Conservation (phyloP, 768 basidiomycete genomes). For the Daedaleopsis sinensis region DNA sequence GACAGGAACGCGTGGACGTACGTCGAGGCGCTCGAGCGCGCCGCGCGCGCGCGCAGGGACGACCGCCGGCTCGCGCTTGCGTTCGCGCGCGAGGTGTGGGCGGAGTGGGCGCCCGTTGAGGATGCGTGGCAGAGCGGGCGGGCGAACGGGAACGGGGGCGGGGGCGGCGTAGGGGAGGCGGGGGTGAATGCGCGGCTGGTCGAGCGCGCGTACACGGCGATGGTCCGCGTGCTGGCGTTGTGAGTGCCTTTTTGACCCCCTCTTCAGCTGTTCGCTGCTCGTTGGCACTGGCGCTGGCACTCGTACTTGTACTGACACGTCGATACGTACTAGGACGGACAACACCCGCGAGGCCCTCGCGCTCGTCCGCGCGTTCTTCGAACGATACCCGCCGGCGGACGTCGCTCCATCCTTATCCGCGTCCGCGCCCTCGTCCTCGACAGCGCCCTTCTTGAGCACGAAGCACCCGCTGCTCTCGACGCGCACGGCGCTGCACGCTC, state of each 20-base stretch:
- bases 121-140: constrained; percentile 31
- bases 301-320: background rate
- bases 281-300: too few relatives aligned
- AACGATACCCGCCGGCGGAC: constrained; percentile 60
- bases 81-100: constrained; percentile 70
- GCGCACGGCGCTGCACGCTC: constrained; percentile 54
- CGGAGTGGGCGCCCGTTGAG: constrained; percentile 59
- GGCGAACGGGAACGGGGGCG: too few relatives aligned
- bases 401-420: constrained; percentile 27
- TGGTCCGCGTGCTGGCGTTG: constrained; percentile 67
- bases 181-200: constrained; percentile 47
- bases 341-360: constrained; percentile 46
- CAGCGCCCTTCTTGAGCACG: constrained; percentile 21
- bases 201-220: constrained; percentile 69
- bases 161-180: too few relatives aligned
- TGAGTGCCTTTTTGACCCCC: constrained; percentile 44
- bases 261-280: constrained; percentile 4
- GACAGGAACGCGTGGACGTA: constrained; percentile 56
- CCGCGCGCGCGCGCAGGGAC: constrained; percentile 45
- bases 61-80: constrained; percentile 51
- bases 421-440: too few relatives aligned
- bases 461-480: constrained; percentile 60
- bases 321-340: constrained; percentile 43
- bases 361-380: constrained; percentile 62
- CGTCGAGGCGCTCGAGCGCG: constrained; percentile 70